Conservation (phyloP, 805 yeast genomes). For the Yamadazyma insecticola region DNA sequence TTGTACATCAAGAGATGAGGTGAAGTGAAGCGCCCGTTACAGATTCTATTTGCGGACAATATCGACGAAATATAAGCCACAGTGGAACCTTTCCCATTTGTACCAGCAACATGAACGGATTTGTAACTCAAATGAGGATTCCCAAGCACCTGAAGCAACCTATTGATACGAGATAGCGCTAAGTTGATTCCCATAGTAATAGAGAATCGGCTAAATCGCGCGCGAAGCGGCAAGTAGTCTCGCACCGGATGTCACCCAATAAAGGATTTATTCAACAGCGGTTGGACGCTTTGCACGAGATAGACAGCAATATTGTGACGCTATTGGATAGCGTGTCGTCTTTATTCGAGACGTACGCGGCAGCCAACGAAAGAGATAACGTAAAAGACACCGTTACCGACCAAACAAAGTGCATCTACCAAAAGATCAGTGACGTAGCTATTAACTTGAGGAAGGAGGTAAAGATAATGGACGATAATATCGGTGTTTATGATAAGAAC, state of each 20-base stretch:
- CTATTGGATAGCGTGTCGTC: constrained; percentile 46
- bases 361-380: constrained; percentile 15
- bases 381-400: constrained; percentile 37
- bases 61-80: constrained; percentile 75
- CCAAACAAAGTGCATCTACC: constrained; percentile 47
- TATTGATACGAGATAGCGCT: constrained; percentile 30
- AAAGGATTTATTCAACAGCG: constrained; percentile 42
- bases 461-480: constrained; percentile 56
- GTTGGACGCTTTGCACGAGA: constrained; percentile 45
- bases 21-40: constrained; percentile 79
- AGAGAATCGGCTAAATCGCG: not conserved
- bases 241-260: not conserved
- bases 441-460: constrained; percentile 62
- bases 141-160: constrained; percentile 43
- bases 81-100: constrained; percentile 95
- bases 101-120: constrained; percentile 91
- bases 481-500: constrained; percentile 42
- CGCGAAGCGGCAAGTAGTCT: not conserved
- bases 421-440: constrained; percentile 54
- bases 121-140: constrained; percentile 63
- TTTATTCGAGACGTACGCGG: constrained; percentile 40
- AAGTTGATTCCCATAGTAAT: constrained; percentile 33
- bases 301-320: constrained; percentile 50
- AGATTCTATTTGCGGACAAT: constrained; percentile 42
- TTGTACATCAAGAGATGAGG: constrained; percentile 75